phyloP scores from a whole-genome alignment of 2,329 filamentous ascomycete genomes.

The Colletotrichum somersetense region DNA sequence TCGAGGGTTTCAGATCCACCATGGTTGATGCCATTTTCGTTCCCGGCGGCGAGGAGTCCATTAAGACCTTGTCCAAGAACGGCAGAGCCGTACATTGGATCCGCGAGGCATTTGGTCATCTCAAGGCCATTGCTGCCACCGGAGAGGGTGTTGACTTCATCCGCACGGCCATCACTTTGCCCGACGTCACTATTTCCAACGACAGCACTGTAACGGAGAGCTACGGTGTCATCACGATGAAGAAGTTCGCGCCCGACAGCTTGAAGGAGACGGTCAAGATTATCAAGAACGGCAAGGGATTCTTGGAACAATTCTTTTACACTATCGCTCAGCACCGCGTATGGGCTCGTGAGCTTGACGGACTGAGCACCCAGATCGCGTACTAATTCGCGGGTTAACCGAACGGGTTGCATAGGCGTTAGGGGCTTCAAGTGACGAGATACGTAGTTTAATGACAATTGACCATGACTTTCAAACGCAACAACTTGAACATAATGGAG shows the following conservation, averaged over 20 bases:
- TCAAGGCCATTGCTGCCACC: slow-evolving; percentile 82
- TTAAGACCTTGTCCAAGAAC: slow-evolving; percentile 74
- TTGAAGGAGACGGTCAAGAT: slow-evolving; percentile 74
- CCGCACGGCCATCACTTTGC: slow-evolving; percentile 58
- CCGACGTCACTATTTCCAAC: slow-evolving; percentile 57
- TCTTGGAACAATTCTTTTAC: slow-evolving; percentile 78
- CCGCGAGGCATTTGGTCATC: slow-evolving; percentile 83
- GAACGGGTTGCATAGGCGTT: neutral
- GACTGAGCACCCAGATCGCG: slow-evolving; percentile 74
- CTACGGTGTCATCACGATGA: slow-evolving; percentile 82
- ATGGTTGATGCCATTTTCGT: slow-evolving; percentile 86
- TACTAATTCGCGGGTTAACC: slow-evolving; percentile 63
- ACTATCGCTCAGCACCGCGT: slow-evolving; percentile 79
- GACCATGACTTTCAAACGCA: neutral
- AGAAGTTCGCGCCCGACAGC: slow-evolving; percentile 63
- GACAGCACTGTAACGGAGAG: slow-evolving; percentile 69
- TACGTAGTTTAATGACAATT: neutral
- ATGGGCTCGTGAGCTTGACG: slow-evolving; percentile 80
- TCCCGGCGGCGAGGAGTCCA: slow-evolving; percentile 75
- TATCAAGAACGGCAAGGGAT: slow-evolving; percentile 75
- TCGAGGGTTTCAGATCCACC: slow-evolving; percentile 83
- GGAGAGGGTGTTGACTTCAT: slow-evolving; percentile 79
- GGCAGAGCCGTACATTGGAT: slow-evolving; percentile 83
- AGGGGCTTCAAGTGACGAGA: neutral
- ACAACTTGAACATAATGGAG: neutral